Conservation (phyloP, 805 yeast species). For the Wickerhamia fluorescens region DNA sequence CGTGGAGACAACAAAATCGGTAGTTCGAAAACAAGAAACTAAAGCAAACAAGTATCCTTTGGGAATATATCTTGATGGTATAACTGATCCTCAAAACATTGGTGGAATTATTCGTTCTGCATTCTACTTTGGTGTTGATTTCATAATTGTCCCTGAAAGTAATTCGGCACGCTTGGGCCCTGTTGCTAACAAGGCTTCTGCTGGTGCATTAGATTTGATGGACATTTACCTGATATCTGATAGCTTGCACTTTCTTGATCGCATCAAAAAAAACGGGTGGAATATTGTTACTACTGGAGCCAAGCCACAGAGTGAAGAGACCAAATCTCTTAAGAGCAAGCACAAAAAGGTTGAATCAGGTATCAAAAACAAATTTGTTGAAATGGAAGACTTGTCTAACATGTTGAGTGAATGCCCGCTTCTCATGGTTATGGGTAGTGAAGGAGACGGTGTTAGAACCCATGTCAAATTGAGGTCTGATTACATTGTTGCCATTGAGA, state of each 20-base stretch:
- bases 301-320: slow-evolving; percentile 17
- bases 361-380: slow-evolving; percentile 28
- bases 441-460: slow-evolving; percentile 75
- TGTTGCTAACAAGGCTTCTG: slow-evolving; percentile 70
- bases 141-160: slow-evolving; percentile 58
- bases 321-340: slow-evolving; percentile 13
- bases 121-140: slow-evolving; percentile 76
- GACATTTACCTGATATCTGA: slow-evolving; percentile 52
- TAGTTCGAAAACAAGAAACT: slow-evolving; percentile 4
- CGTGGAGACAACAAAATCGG: slow-evolving; percentile 10
- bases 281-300: slow-evolving; percentile 56
- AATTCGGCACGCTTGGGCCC: slow-evolving; percentile 75
- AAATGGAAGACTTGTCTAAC: slow-evolving; percentile 35
- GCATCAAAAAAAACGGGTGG: slow-evolving; percentile 60
- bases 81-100: slow-evolving; percentile 80
- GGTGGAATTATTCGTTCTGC: slow-evolving; percentile 82
- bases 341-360: slow-evolving; percentile 21
- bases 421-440: slow-evolving; percentile 75
- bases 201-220: slow-evolving; percentile 76
- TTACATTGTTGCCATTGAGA: slow-evolving; percentile 35
- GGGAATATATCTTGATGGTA: slow-evolving; percentile 70
- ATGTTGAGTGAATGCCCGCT: slow-evolving; percentile 49
- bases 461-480: slow-evolving; percentile 55
- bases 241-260: slow-evolving; percentile 57
- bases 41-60: slow-evolving; percentile 48